Conservation (phyloP, 1,139 yeast genomes). For the Lodderomyces oxycetoniae region DNA sequence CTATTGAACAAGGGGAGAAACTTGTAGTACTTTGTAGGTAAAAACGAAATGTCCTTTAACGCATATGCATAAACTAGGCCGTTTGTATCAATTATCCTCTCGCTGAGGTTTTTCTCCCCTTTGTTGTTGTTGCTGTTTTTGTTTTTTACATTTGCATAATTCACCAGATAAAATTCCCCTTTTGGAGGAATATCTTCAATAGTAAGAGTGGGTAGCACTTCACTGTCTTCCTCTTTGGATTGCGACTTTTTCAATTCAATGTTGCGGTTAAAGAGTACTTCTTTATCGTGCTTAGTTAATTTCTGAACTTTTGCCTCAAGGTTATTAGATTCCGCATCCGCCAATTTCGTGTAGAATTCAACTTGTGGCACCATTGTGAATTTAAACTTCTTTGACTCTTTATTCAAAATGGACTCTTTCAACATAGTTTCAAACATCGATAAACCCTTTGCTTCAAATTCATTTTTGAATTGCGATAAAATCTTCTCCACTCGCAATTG, state of each 20-base stretch:
- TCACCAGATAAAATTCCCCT: slow-evolving; percentile 41
- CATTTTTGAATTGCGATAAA: slow-evolving; percentile 55
- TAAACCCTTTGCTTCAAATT: slow-evolving; percentile 52
- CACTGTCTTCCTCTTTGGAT: slow-evolving; percentile 63
- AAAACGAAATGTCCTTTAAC: slow-evolving; percentile 46
- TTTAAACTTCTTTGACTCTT: slow-evolving; percentile 51
- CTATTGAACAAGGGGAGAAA: slow-evolving; percentile 75
- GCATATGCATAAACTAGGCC: slow-evolving; percentile 72
- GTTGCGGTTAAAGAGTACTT: slow-evolving; percentile 59
- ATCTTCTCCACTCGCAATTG: slow-evolving; percentile 61
- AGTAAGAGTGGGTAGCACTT: slow-evolving; percentile 73
- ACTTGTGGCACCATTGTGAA: slow-evolving; percentile 74
- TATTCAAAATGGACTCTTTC: slow-evolving; percentile 44
- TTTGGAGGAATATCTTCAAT: slow-evolving; percentile 65
- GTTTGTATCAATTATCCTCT: slow-evolving; percentile 62
- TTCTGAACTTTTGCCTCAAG: slow-evolving; percentile 39
- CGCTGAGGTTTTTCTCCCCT: slow-evolving; percentile 11
- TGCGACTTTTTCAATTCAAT: slow-evolving; percentile 57
- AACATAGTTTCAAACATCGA: slow-evolving; percentile 56
- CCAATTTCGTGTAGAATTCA: slow-evolving; percentile 44
- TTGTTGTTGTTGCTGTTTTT: neutral
- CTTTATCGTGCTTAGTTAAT: slow-evolving; percentile 53
- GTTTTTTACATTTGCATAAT: slow-evolving; percentile 24
- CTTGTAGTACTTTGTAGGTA: slow-evolving; percentile 60
- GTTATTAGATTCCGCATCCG: slow-evolving; percentile 52